Evolutionary conservation across 1,139 yeast genomes (phyloP).

Genomic region (Meyerozyma athensensis): DNA sequence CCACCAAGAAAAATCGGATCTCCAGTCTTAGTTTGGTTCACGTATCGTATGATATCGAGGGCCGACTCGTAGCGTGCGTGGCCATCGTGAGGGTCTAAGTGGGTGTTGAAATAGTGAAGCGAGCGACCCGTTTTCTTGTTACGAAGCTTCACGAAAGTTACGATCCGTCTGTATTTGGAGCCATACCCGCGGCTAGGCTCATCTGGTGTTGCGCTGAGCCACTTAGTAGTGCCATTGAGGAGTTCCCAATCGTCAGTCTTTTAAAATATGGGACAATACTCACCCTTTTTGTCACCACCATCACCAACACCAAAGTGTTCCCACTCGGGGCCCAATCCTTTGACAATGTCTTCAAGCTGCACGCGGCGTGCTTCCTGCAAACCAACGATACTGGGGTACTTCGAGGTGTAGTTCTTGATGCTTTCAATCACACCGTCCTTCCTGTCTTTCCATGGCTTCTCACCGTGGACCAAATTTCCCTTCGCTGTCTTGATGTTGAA

Average conservation of each 20-base stretch:
- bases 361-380: constrained; percentile 2
- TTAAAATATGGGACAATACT: neutral
- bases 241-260: constrained; percentile 1
- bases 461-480: neutral
- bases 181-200: constrained; percentile 1
- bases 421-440: constrained; percentile 1
- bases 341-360: neutral
- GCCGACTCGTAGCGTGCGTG: neutral
- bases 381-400: neutral
- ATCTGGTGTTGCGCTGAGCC: constrained; percentile 5
- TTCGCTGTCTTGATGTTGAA: constrained; percentile 3
- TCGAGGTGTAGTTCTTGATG: constrained; percentile 3
- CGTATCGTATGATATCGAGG: neutral
- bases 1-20: constrained; percentile 7
- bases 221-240: neutral
- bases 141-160: constrained; percentile 1
- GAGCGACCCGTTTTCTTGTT: neutral
- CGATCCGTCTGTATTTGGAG: neutral
- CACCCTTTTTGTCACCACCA: neutral
- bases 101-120: constrained; percentile 1
- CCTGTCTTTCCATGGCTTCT: constrained; percentile 1
- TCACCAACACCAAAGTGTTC: neutral
- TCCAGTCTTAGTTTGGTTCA: neutral
- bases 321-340: constrained; percentile 4
- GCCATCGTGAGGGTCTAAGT: neutral